Evolutionary conservation across 2,329 filamentous ascomycete species (phyloP), one percentile per base, ranked within the genome.

Genomic region (Diaporthe humulicola): DNA sequence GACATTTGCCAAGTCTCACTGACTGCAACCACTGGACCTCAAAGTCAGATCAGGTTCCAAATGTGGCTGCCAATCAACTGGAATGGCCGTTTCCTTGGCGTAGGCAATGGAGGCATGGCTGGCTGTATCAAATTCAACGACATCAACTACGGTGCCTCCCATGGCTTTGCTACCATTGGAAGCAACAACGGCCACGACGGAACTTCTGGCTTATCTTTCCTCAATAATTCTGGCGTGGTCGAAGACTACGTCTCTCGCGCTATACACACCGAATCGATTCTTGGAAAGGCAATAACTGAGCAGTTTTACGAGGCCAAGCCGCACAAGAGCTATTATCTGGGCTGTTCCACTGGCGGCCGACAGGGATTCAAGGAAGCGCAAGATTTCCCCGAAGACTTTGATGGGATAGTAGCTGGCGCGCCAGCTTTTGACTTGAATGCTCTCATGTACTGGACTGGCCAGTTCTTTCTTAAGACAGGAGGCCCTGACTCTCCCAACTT

Each of bases 311-410:
- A 81, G 8, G 66, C 76, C 19, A 75, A 80, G 3, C 83, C 82
- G 57, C 78, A 83, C 6, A 87, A 88, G 79, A 87, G 85, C 12
- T 91, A 90, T 80, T 91, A 88, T 79, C 84, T 85, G 45, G 90
- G 90, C 25, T 91, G 89, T 80, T 90, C 88, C 1, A 91, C 89
- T 0, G 90, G 90, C 30, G 90, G 90, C 1, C 83, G 90, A 0
- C 89, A 91, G 81, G 90, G 90, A 3, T 81, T 90, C 14, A 89
- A 88, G 76, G 86, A 88, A 74, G 83, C 87, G 5, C 87, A 91
- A 78, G 80, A 85, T 14, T 90, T 85, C 66, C 89, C 89, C 0
- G 85, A 86, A 8, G 88, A 89, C 76, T 91, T 91, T 73, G 89
- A 91, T 77, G 90, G 90, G 28, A 84, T 89, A 14, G 78, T 91